Conservation (phyloP, 148 eudicot genomes). For the Pharnaceum exiguum region DNA sequence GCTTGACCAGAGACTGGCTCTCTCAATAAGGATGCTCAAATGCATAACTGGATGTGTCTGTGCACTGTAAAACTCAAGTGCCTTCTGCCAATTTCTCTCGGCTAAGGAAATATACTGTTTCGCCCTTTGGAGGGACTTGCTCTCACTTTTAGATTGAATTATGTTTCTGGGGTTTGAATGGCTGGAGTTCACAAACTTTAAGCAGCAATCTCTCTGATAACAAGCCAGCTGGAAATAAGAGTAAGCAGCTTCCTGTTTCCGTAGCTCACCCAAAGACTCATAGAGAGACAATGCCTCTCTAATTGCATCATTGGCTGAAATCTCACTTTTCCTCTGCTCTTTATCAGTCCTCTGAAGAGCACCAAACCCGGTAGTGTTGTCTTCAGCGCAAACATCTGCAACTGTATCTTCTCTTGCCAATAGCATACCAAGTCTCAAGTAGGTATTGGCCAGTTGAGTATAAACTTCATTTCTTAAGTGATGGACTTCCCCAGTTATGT, state of each 20-base stretch:
- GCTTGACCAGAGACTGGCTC: slow-evolving; percentile 48
- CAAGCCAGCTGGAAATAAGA: slow-evolving; percentile 89
- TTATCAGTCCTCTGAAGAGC: slow-evolving; percentile 36
- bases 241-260: slow-evolving; percentile 94
- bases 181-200: slow-evolving; percentile 52
- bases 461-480: slow-evolving; percentile 60
- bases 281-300: slow-evolving; percentile 77
- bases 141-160: slow-evolving; percentile 43
- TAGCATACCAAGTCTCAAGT: slow-evolving; percentile 90
- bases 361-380: slow-evolving; percentile 11
- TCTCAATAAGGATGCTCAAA: slow-evolving; percentile 62
- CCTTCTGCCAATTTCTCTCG: slow-evolving; percentile 92
- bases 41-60: slow-evolving; percentile 67
- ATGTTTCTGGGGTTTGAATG: slow-evolving; percentile 32
- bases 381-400: slow-evolving; percentile 57
- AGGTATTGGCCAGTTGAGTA: slow-evolving; percentile 91
- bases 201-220: slow-evolving; percentile 74
- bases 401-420: slow-evolving; percentile 76
- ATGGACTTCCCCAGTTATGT: slow-evolving; percentile 31
- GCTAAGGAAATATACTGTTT: slow-evolving; percentile 85
- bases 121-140: slow-evolving; percentile 46
- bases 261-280: slow-evolving; percentile 79
- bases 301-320: slow-evolving; percentile 90
- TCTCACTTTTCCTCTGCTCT: slow-evolving; percentile 52
- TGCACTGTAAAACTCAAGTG: slow-evolving; percentile 69